phyloP scores from a whole-genome alignment of 1,284 basidiomycete species.

The Puccinia horiana region DNA sequence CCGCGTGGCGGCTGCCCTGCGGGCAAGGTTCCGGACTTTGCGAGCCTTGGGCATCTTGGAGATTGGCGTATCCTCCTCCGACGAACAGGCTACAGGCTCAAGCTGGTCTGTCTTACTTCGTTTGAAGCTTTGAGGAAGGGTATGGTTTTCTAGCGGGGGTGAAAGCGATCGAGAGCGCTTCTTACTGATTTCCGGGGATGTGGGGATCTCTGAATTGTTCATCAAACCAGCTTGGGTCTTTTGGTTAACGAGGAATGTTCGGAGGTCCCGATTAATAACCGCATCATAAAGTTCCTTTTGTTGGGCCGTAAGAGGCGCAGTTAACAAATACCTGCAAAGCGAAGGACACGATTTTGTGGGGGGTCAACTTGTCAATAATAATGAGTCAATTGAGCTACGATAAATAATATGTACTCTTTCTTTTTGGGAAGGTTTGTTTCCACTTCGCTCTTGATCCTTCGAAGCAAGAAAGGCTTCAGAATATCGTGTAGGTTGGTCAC shows the following conservation, averaged over 20 bases:
- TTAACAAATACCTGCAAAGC: conserved; percentile 67
- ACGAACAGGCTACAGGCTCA: neutral
- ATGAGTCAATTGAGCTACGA: neutral
- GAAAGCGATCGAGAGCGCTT: conserved; percentile 14
- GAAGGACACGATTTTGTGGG: neutral
- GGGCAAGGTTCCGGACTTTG: neutral
- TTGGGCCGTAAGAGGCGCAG: conserved; percentile 77
- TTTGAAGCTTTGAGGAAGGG: neutral
- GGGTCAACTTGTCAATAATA: neutral
- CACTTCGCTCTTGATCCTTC: conserved; percentile 87
- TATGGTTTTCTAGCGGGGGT: neutral
- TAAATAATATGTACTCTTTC: conserved; percentile 70
- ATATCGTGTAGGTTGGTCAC: conserved; percentile 83
- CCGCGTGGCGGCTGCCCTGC: neutral
- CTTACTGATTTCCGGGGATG: neutral
- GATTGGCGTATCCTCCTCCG: conserved; percentile 33
- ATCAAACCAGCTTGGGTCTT: conserved; percentile 38
- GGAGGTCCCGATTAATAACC: conserved; percentile 53
- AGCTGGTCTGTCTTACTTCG: neutral
- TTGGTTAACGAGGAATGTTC: conserved; percentile 55
- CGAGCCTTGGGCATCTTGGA: neutral
- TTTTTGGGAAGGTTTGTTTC: conserved; percentile 75
- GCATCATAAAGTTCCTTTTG: conserved; percentile 84
- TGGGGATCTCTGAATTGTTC: neutral
- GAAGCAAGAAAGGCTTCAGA: conserved; percentile 90